Base-by-base conservation (phyloP, 2,329 filamentous ascomycete genomes). In the Cladosporium velox region DNA sequence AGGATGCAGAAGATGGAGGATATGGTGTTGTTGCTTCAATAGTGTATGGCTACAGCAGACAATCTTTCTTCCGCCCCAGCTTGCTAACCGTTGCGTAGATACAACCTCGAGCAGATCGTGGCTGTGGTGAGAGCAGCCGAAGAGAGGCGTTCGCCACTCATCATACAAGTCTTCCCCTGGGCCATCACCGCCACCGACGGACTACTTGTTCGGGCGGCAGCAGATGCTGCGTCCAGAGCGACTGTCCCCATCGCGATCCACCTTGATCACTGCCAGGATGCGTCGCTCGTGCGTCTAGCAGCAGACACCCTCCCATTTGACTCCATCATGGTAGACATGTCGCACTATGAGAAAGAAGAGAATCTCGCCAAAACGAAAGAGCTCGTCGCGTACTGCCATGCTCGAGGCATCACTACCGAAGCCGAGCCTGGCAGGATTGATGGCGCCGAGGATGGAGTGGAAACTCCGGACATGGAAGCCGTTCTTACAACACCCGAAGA, bases 271-370 rank as follows among this genome's bases (percentile, higher is more conserved):
- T 69, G 67, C 28, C 71, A 74, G 44, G 67, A 70, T 35, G 67
- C 69, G 18, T 65, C 64, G 1, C 66, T 73, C 63, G 68, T 73
- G 11, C 51, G 62, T 57, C 41, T 59, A 28, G 63, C 63, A 38
- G 73, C 71, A 5, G 67, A 72, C 55, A 65, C 64, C 58, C 65
- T 63, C 14, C 66, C 70, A 2, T 75, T 77, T 54, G 73, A 77
- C 38, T 69, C 68, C 11, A 76, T 77, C 63, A 77, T 77, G 74
- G 70, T 76, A 1, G 75, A 77, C 64, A 76, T 76, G 74, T 72
- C 68, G 4, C 74, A 76, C 61, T 70, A 75, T 60, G 74, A 76
- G 57, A 72, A 72, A 57, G 70, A 67, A 32, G 74, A 75, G 64
- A 77, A 77, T 32, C 64, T 76, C 28, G 41, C 64, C 18, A 67